Base-by-base conservation (phyloP, 2,329 filamentous ascomycete species). In the Ophiosphaerella herpotricha region DNA sequence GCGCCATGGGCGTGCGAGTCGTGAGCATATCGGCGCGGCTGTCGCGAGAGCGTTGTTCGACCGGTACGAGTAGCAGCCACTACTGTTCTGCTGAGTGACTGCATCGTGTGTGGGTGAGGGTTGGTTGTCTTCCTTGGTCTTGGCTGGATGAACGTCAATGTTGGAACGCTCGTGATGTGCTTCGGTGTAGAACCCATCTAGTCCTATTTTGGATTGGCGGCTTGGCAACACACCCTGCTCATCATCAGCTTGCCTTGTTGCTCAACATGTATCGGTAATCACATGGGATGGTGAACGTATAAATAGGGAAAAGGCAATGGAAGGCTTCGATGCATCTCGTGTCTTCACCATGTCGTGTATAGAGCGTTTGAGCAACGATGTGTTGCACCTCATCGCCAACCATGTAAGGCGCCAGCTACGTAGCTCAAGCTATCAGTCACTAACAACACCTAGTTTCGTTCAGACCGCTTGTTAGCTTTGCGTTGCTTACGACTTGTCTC, bases 71-170 rank as follows among this genome's bases (percentile, higher is more conserved):
- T 72, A 67, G 75, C 70, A 59, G 71, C 64, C 43, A 70, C 62
- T 55, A 75, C 74, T 68, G 72, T 75, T 67, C 75, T 70, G 63
- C 73, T 74, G 54, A 77, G 63, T 58, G 76, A 67, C 67, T 78
- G 77, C 77, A 79, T 80, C 18, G 18, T 21, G 57, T 65, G 66
- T 51, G 51, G 52, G 66, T 51, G 51, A 51, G 53, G 46, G 50
- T 61, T 54, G 55, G 57, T 50, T 51, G 61, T 50, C 39, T 58
- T 66, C 18, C 18, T 21, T 21, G 18, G 18, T 21, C 18, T 21
- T 50, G 58, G 54, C 47, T 57, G 47, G 50, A 29, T 34, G 36
- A 43, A 53, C 52, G 55, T 64, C 49, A 8, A 11, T 29, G 26
- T 29, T 29, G 6, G 26, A 29, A 29, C 26, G 2, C 60, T 58